Conservation (phyloP, 2,329 filamentous ascomycete genomes). For the Alternaria novae-zelandiae region DNA sequence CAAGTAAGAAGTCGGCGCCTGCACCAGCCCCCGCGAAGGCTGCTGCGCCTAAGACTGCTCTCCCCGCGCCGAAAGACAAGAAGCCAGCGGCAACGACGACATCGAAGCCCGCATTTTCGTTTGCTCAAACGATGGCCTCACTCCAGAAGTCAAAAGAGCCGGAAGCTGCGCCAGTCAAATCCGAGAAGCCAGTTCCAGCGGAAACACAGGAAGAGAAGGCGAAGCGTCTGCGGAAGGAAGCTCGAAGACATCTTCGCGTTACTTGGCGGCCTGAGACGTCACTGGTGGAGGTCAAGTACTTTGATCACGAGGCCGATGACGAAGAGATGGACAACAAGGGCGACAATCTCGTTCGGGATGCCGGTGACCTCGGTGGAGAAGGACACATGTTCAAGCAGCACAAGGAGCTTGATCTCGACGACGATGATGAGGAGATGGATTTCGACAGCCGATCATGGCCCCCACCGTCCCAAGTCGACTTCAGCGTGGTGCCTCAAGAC, state of each 20-base stretch:
- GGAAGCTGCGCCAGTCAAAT: slow-evolving; percentile 54
- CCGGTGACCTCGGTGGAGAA: slow-evolving; percentile 73
- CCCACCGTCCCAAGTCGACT: slow-evolving; percentile 50
- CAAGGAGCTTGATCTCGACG: slow-evolving; percentile 69
- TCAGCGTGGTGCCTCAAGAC: slow-evolving; percentile 48
- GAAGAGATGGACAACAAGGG: slow-evolving; percentile 66
- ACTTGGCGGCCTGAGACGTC: slow-evolving; percentile 72
- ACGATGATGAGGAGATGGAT: slow-evolving; percentile 65
- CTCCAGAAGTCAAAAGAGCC: slow-evolving; percentile 62
- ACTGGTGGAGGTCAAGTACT: slow-evolving; percentile 70
- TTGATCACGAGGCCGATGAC: slow-evolving; percentile 75
- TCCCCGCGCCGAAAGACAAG: slow-evolving; percentile 33
- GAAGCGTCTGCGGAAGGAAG: slow-evolving; percentile 74
- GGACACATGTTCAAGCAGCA: slow-evolving; percentile 61
- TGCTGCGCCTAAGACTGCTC: slow-evolving; percentile 33
- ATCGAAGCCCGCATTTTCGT: slow-evolving; percentile 47
- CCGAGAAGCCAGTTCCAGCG: slow-evolving; percentile 59
- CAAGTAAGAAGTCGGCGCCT: slow-evolving; percentile 51
- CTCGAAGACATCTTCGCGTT: slow-evolving; percentile 72
- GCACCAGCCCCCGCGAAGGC: slow-evolving; percentile 30
- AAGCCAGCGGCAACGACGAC: slow-evolving; percentile 31
- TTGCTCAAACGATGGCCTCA: slow-evolving; percentile 50
- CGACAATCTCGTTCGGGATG: slow-evolving; percentile 72
- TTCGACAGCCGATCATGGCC: slow-evolving; percentile 40
- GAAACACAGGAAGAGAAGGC: slow-evolving; percentile 73